Base-by-base conservation (phyloP, 2,329 filamentous ascomycete genomes). In the Sporothrix pallida region DNA sequence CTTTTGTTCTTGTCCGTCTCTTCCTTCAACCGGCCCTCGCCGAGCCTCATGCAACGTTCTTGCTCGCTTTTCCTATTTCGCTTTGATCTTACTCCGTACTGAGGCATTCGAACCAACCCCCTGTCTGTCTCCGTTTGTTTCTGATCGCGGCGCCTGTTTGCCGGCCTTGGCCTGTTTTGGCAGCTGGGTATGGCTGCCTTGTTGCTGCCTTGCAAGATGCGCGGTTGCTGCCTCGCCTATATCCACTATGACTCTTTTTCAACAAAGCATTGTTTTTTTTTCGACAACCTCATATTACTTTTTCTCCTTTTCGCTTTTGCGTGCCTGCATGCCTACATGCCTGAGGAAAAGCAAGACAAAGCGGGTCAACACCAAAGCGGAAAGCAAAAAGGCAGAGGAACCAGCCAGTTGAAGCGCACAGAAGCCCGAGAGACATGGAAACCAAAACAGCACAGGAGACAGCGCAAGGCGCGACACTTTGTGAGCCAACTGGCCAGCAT, bases 11-110 rank as follows among this genome's bases (percentile, higher is more conserved):
- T 9, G 52, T 46, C 54, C 9, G 12, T 23, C 46, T 37, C 50
- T 9, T 31, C 31, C 46, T 46, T 4, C 23, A 52, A 46, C 20
- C 52, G 54, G 54, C 54, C 69, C 54, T 46, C 44, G 56, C 70
- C 58, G 70, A 72, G 70, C 70, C 71, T 72, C 60, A 67, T 72
- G 50, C 71, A 72, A 65, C 70, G 70, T 52, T 72, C 58, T 54
- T 42, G 46, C 50, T 58, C 46, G 3, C 69, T 17, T 52, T 52
- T 37, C 17, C 26, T n/a, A 13, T 3, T 10, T 50, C 46, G n/a
- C 20, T 48, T 48, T 44, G 31, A 37, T 37, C 31, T 37, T 37
- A 37, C 31, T 37, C 31, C 42, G 7, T 17, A 13, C 42, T 48
- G 46, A 48, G 23, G 8, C 6, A 17, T 15, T 62, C 20, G 10